phyloP scores from a whole-genome alignment of 2,329 filamentous ascomycete species.

The Zalaria sp. region DNA sequence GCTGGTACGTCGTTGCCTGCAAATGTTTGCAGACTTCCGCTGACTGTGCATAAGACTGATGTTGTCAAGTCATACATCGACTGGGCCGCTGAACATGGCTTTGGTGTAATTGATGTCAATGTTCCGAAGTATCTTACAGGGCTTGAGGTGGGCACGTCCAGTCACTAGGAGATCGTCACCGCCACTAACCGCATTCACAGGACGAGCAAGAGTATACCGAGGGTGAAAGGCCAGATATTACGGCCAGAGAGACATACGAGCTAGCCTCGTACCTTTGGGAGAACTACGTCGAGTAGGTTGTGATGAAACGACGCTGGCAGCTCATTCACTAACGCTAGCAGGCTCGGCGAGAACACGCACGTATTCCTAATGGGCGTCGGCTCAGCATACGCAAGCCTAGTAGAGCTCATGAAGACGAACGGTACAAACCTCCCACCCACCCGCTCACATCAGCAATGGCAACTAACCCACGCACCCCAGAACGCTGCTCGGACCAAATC shows the following conservation, averaged over 20 bases:
- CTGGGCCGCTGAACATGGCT: conserved; percentile 65
- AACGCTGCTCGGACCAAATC: conserved; percentile 51
- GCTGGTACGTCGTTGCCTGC: conserved; percentile 47
- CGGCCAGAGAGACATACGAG: conserved; percentile 43
- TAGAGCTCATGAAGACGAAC: conserved; percentile 59
- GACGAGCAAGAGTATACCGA: conserved; percentile 22
- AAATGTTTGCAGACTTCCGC: conserved; percentile 20
- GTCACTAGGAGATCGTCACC: conserved; percentile 8
- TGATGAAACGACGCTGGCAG: neutral
- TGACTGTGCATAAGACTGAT: conserved; percentile 54
- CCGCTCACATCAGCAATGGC: neutral
- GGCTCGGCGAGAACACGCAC: conserved; percentile 52
- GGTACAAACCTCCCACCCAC: conserved; percentile 21
- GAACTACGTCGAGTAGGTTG: conserved; percentile 68
- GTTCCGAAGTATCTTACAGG: conserved; percentile 64
- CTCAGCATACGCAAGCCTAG: conserved; percentile 73
- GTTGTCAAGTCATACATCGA: conserved; percentile 65
- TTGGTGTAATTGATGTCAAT: conserved; percentile 83
- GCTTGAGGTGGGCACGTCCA: conserved; percentile 33
- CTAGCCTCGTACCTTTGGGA: conserved; percentile 86
- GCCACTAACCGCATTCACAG: neutral
- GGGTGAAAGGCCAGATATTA: conserved; percentile 32
- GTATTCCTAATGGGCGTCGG: conserved; percentile 82
- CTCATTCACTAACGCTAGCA: conserved; percentile 8
- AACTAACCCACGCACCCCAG: conserved; percentile 14